Evolutionary conservation across 2,329 filamentous ascomycete genomes (phyloP).

Genomic region (Gaeumannomyces tritici): DNA sequence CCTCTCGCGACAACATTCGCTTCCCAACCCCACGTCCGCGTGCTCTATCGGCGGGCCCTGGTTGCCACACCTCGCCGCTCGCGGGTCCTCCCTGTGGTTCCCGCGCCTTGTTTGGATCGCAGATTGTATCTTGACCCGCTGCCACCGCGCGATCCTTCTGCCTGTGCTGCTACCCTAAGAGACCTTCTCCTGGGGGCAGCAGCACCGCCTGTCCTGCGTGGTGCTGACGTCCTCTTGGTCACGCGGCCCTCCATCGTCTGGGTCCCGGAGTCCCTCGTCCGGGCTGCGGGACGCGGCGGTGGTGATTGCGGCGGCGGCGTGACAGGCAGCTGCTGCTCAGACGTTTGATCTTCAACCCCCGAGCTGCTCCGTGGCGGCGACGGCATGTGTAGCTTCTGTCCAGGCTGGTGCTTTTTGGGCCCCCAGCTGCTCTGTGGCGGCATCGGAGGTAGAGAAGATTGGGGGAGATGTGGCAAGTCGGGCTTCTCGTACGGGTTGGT

Average conservation of each 20-base stretch:
- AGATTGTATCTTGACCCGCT: background rate
- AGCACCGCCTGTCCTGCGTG: background rate
- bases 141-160: background rate
- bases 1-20: background rate
- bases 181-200: background rate
- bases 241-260: background rate
- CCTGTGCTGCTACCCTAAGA: background rate
- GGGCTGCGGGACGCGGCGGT: background rate
- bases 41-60: background rate
- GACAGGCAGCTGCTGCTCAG: background rate
- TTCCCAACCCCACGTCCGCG: background rate
- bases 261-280: background rate
- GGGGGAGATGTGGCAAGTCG: background rate
- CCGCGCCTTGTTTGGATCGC: background rate
- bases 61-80: background rate
- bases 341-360: background rate
- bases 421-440: background rate
- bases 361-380: background rate
- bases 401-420: background rate
- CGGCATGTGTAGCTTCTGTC: background rate
- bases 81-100: background rate
- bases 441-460: background rate
- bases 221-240: background rate
- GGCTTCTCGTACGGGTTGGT: background rate
- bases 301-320: background rate